Conservation (phyloP, 177 flowering plant genomes). For the Tripterygium wilfordii region DNA sequence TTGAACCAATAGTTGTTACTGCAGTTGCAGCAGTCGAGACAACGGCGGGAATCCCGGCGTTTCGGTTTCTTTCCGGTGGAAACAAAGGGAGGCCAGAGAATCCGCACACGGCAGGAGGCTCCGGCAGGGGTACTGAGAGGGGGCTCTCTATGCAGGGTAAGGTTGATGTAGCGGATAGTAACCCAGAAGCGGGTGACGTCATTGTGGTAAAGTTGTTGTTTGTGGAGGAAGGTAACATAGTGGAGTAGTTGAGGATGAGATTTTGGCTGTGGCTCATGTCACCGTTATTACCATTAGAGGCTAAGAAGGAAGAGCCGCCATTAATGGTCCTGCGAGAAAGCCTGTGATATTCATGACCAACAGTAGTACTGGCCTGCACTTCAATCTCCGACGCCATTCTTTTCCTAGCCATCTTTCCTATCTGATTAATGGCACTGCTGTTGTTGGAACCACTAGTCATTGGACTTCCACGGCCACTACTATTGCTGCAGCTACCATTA, state of each 20-base stretch:
- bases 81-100: constrained; percentile 88
- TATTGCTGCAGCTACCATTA: no score
- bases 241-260: constrained; percentile 40
- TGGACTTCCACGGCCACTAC: no score
- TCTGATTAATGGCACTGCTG: no score
- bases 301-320: neutral
- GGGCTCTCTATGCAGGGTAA: neutral
- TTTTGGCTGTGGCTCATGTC: no score
- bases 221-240: constrained; percentile 26
- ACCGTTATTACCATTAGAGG: constrained; percentile 1
- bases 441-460: no score
- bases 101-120: constrained; percentile 58
- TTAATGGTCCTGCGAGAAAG: constrained; percentile 7
- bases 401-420: constrained; percentile 55
- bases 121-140: constrained; percentile 4
- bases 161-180: constrained; percentile 11
- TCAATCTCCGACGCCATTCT: constrained; percentile 55
- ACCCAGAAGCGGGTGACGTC: constrained; percentile 25
- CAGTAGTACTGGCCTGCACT: constrained; percentile 3
- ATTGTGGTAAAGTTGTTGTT: constrained; percentile 18
- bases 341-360: no score
- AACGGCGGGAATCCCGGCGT: neutral
- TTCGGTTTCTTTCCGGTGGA: constrained; percentile 51
- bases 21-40: neutral
- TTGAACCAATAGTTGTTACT: no score